These are phyloP conservation scores for Ceratobasidium sp. DNA, from an alignment of 1,284 basidiomycete species.

Conservation along the genomic window DNA sequence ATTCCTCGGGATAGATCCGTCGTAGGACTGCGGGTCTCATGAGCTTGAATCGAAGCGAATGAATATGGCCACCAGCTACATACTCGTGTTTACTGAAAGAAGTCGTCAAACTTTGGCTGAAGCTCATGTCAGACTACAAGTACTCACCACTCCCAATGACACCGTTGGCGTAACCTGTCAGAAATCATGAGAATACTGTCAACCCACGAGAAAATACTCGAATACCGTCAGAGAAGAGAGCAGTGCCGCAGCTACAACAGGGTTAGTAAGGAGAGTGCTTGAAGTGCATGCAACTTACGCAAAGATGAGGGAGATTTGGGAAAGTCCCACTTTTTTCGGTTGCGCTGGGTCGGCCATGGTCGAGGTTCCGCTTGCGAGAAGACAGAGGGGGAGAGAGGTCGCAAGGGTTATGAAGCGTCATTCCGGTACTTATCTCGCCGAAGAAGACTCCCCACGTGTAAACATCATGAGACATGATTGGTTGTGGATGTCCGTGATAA, in stretches of 20 bases:
- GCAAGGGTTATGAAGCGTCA: neutral
- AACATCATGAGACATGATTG: slow-evolving; percentile 21
- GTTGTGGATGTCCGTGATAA: slow-evolving; percentile 20
- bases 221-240: slow-evolving; percentile 87
- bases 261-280: neutral
- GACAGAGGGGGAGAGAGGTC: neutral
- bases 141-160: slow-evolving; percentile 77
- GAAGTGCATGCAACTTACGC: slow-evolving; percentile 62
- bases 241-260: slow-evolving; percentile 75
- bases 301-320: slow-evolving; percentile 78
- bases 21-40: slow-evolving; percentile 35
- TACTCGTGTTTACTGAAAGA: slow-evolving; percentile 69
- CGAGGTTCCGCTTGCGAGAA: neutral
- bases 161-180: slow-evolving; percentile 80
- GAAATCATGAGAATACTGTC: slow-evolving; percentile 7
- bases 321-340: slow-evolving; percentile 50
- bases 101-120: neutral
- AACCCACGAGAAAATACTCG: slow-evolving; percentile 13
- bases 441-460: slow-evolving; percentile 14
- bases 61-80: slow-evolving; percentile 48
- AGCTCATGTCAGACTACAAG: neutral
- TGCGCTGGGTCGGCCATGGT: slow-evolving; percentile 30
- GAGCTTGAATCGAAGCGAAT: neutral
- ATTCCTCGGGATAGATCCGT: slow-evolving; percentile 22
- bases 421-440: slow-evolving; percentile 31